A percentile compares a stretch with the other conserved stretches of the same genome.
These are phyloP conservation scores for Leccinum subrobustum DNA, from an alignment of 1,284 basidiomycete species.

Conservation along the genomic window DNA sequence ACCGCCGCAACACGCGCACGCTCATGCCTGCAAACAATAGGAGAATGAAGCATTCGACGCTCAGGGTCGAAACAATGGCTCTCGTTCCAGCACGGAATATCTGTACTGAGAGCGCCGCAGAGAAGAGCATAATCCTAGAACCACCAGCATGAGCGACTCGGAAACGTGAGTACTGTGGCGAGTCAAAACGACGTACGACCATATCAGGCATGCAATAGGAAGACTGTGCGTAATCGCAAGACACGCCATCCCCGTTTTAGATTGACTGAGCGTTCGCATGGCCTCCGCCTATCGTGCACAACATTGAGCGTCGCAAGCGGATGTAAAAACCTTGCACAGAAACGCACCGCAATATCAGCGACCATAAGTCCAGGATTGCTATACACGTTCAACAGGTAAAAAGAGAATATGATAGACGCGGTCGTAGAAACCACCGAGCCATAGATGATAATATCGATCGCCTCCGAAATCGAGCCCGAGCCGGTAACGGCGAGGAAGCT, in stretches of 20 bases:
- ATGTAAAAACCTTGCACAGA: not conserved
- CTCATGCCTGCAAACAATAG: constrained; percentile 2
- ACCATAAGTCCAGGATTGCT: constrained; percentile 11
- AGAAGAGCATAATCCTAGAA: constrained; percentile 15
- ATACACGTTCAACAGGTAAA: constrained; percentile 20
- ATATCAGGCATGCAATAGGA: constrained; percentile 19
- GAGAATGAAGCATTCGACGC: constrained; percentile 12
- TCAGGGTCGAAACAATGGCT: constrained; percentile 1
- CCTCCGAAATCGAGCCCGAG: no score
- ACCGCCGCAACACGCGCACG: constrained; percentile 3
- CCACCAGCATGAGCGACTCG: not conserved
- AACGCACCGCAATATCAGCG: constrained; percentile 14
- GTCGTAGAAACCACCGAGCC: constrained; percentile 14
- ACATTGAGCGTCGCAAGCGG: not conserved
- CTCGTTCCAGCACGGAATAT: constrained; percentile 8
- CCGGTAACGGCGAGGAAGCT: constrained; percentile 15
- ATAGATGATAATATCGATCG: constrained; percentile 16
- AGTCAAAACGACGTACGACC: constrained; percentile 14
- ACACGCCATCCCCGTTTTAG: constrained; percentile 11
- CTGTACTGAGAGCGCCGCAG: constrained; percentile 8
- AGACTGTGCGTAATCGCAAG: constrained; percentile 20
- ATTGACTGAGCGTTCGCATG: constrained; percentile 11
- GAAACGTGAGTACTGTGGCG: not conserved
- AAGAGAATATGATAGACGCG: constrained; percentile 20
- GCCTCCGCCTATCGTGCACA: not conserved